A percentile compares a stretch with the other conserved stretches of the same genome.
phyloP scores from a whole-genome alignment of 768 basidiomycete genomes.

The Tylopilus sp. region DNA sequence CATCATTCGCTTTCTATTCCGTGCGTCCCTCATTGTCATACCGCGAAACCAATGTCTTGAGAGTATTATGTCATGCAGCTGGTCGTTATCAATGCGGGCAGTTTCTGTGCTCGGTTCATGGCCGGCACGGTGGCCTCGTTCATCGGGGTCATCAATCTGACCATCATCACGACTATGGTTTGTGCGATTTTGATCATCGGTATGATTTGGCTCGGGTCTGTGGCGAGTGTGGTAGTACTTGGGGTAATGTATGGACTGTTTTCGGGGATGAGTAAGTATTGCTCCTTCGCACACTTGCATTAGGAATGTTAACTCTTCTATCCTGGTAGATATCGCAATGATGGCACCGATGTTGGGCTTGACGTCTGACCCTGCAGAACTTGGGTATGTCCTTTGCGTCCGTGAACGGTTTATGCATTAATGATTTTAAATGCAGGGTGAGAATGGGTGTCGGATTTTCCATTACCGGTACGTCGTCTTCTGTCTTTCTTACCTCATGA shows the following conservation, averaged over 20 bases:
- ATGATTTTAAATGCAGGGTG: conserved; percentile 11
- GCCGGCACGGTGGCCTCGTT: conserved; percentile 38
- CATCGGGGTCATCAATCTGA: conserved; percentile 43
- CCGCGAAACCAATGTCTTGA: neutral
- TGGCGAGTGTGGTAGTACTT: conserved; percentile 38
- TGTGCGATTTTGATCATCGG: conserved; percentile 42
- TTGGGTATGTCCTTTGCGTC: conserved; percentile 37
- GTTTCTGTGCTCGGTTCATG: conserved; percentile 45
- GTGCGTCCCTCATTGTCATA: conserved; percentile 26
- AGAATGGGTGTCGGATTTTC: conserved; percentile 49
- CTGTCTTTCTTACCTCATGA: neutral
- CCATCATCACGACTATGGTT: conserved; percentile 33
- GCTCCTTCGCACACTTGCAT: neutral
- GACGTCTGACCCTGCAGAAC: conserved; percentile 46
- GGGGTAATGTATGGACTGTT: conserved; percentile 48
- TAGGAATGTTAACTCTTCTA: neutral
- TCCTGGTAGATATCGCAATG: conserved; percentile 32
- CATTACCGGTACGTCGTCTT: conserved; percentile 32
- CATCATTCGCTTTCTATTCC: conserved; percentile 51
- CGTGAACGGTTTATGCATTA: neutral
- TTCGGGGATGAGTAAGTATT: conserved; percentile 40
- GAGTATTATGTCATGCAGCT: conserved; percentile 32
- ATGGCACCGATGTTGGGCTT: conserved; percentile 45
- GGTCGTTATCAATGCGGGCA: conserved; percentile 50
- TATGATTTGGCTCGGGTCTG: conserved; percentile 40